Percentiles rank a stretch among this genome's conserved stretches.
These are phyloP conservation scores for Dothistroma pini DNA, from an alignment of 2,329 filamentous ascomycete species.

Conservation along the genomic window DNA sequence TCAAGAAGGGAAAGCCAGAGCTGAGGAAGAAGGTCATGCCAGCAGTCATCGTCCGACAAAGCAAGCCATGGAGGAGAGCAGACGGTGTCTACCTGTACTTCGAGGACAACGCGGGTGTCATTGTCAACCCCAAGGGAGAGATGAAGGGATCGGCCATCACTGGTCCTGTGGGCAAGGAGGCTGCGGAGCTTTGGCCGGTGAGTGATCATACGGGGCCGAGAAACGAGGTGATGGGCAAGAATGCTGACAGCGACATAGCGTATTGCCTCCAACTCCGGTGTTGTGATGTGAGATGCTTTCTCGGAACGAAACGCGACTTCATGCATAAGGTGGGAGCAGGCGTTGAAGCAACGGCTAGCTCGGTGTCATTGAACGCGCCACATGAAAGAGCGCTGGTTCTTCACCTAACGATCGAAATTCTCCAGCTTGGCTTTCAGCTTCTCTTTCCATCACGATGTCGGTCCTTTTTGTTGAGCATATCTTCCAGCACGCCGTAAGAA, in stretches of 20 bases:
- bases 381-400: not conserved
- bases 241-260: constrained; percentile 54
- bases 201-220: constrained; percentile 41
- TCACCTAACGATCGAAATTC: not conserved
- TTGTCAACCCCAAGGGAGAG: constrained; percentile 99
- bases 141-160: constrained; percentile 99
- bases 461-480: no score
- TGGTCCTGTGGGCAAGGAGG: constrained; percentile 98
- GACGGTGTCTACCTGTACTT: constrained; percentile 99
- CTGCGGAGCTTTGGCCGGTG: constrained; percentile 98
- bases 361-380: not conserved
- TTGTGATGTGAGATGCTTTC: constrained; percentile 80
- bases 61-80: constrained; percentile 98
- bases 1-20: constrained; percentile 99
- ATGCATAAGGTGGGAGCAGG: constrained; percentile 23
- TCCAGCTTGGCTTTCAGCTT: not conserved
- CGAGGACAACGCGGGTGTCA: constrained; percentile 99
- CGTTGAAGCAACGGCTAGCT: constrained; percentile 14
- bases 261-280: constrained; percentile 99
- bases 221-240: not conserved
- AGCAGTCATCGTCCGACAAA: constrained; percentile 96
- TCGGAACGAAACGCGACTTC: constrained; percentile 14
- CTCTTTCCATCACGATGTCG: not conserved
- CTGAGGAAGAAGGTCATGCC: constrained; percentile 99
- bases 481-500: no score